phyloP scores from a whole-genome alignment of 495 filamentous ascomycete genomes.

The Aspergillus biplanus region DNA sequence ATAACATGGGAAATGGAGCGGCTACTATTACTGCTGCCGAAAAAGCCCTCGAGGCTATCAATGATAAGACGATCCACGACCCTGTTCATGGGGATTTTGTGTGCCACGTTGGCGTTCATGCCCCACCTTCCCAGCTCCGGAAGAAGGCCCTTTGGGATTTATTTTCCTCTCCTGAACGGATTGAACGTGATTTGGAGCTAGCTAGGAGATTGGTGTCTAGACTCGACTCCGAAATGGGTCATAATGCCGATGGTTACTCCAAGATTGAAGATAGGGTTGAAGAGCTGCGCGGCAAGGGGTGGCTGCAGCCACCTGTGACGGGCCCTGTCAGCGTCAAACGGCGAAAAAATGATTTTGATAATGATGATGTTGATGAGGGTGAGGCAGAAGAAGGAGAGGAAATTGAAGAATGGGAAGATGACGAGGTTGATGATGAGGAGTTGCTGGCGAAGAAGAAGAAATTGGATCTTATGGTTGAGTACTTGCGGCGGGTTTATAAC shows the following conservation, averaged over 20 bases:
- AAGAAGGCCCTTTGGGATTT: constrained; percentile 98
- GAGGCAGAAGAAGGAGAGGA: constrained; percentile 73
- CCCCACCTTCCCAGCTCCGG: constrained; percentile 78
- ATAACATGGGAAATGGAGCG: constrained; percentile 32
- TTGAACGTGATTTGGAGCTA: constrained; percentile 81
- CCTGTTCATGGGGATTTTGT: constrained; percentile 91
- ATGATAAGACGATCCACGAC: constrained; percentile 95
- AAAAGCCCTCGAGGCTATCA: constrained; percentile 87
- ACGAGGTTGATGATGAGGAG: constrained; percentile 87
- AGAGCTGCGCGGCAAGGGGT: constrained; percentile 70
- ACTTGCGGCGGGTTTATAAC: constrained; percentile 93
- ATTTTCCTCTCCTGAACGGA: constrained; percentile 86
- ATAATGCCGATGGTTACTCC: constrained; percentile 64
- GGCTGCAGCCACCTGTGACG: constrained; percentile 68
- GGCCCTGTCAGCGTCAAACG: constrained; percentile 62
- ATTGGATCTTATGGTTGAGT: constrained; percentile 93
- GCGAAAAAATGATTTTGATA: constrained; percentile 59
- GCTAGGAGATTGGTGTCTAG: constrained; percentile 74
- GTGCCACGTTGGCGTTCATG: constrained; percentile 95
- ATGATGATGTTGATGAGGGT: constrained; percentile 71
- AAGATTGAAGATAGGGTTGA: constrained; percentile 89
- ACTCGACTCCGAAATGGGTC: constrained; percentile 78
- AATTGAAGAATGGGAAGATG: constrained; percentile 75
- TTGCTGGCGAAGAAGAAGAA: constrained; percentile 94
- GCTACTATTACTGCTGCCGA: constrained; percentile 61